phyloP scores from a whole-genome alignment of 2,329 filamentous ascomycete genomes.

The Cladosporium oxysporum region DNA sequence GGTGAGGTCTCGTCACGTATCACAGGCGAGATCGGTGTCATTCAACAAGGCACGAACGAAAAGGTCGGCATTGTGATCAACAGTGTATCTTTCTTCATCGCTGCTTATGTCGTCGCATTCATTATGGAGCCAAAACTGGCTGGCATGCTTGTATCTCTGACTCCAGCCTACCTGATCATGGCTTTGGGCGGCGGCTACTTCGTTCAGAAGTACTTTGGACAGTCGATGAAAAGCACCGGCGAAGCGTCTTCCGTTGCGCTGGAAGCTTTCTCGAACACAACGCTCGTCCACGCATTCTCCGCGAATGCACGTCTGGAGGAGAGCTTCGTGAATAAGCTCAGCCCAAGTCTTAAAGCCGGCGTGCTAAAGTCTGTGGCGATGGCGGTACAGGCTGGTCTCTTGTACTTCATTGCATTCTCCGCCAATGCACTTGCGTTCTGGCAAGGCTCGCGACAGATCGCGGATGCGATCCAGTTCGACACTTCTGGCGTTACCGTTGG shows the following conservation, averaged over 20 bases:
- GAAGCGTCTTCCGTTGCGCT: slow-evolving; percentile 48
- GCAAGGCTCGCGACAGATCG: slow-evolving; percentile 45
- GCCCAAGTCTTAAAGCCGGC: slow-evolving; percentile 45
- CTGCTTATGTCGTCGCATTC: slow-evolving; percentile 45
- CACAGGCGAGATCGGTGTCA: slow-evolving; percentile 63
- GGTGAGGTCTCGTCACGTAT: slow-evolving; percentile 68
- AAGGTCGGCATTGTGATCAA: slow-evolving; percentile 41
- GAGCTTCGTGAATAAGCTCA: slow-evolving; percentile 48
- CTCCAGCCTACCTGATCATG: slow-evolving; percentile 65
- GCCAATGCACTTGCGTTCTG: slow-evolving; percentile 47
- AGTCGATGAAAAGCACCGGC: slow-evolving; percentile 56
- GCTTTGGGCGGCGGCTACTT: slow-evolving; percentile 58
- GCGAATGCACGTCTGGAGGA: slow-evolving; percentile 45
- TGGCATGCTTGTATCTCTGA: slow-evolving; percentile 63
- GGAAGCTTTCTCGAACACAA: slow-evolving; percentile 57
- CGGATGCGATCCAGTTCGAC: slow-evolving; percentile 33
- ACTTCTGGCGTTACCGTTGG: slow-evolving; percentile 28
- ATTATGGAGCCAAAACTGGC: slow-evolving; percentile 54
- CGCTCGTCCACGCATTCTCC: slow-evolving; percentile 47
- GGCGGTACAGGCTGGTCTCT: slow-evolving; percentile 44
- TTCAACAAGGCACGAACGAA: slow-evolving; percentile 46
- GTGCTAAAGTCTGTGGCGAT: slow-evolving; percentile 48
- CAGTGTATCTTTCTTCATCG: slow-evolving; percentile 42
- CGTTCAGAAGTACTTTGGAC: slow-evolving; percentile 53
- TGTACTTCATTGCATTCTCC: slow-evolving; percentile 46